These are phyloP conservation scores for Backusella luteola DNA, from an alignment of 192 early-diverging fungal genomes.

Conservation along the genomic window DNA sequence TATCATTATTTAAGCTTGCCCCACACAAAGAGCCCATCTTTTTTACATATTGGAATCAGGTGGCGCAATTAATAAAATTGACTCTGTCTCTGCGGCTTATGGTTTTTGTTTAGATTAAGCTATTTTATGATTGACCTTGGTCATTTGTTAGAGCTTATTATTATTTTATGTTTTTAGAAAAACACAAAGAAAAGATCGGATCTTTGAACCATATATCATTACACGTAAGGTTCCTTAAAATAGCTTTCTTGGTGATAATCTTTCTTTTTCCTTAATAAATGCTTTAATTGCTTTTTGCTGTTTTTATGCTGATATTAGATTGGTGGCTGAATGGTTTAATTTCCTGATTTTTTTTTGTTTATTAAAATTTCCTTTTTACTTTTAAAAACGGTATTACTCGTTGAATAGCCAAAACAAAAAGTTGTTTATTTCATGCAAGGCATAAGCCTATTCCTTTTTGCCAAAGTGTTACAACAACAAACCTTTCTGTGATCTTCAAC, in stretches of 20 bases:
- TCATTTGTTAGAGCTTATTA: background rate
- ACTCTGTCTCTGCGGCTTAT: background rate
- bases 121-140: background rate
- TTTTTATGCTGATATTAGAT: background rate
- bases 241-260: background rate
- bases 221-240: background rate
- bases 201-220: background rate
- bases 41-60: background rate
- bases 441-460: background rate
- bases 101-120: background rate
- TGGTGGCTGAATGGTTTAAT: background rate
- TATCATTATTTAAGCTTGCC: background rate
- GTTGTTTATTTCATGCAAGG: background rate
- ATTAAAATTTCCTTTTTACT: slow-evolving; percentile 1
- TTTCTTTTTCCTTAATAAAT: background rate
- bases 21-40: background rate
- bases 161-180: background rate
- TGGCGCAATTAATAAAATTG: background rate
- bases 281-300: background rate
- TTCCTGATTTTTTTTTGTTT: background rate
- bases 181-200: background rate
- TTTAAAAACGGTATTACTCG: background rate
- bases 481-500: background rate
- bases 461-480: background rate
- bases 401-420: background rate